These are phyloP conservation scores for Aspergillus puulaauensis DNA, from an alignment of 2,329 filamentous ascomycete genomes.

Conservation along the genomic window DNA sequence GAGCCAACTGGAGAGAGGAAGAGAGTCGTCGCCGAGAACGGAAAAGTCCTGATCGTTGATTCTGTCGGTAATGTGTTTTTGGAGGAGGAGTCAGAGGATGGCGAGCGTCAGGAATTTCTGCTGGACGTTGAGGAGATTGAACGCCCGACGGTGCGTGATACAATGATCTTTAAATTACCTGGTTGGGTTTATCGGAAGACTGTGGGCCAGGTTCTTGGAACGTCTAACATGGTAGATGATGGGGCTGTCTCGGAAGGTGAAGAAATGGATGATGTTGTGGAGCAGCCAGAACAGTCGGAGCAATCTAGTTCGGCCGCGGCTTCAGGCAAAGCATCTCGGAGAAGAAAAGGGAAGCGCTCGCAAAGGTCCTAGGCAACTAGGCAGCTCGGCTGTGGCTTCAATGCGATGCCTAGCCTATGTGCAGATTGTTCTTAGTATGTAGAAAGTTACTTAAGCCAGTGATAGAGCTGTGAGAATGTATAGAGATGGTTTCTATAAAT, in stretches of 20 bases:
- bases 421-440: background rate
- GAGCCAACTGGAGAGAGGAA: conserved; percentile 76
- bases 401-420: background rate
- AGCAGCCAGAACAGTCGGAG: conserved; percentile 21
- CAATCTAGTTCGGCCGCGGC: conserved; percentile 26
- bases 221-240: conserved; percentile 9
- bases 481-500: background rate
- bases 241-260: conserved; percentile 19
- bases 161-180: conserved; percentile 77
- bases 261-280: conserved; percentile 19
- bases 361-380: conserved; percentile 23
- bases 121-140: conserved; percentile 86
- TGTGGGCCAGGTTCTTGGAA: conserved; percentile 29
- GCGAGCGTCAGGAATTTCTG: conserved; percentile 76
- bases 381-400: background rate
- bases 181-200: conserved; percentile 64
- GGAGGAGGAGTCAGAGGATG: conserved; percentile 88
- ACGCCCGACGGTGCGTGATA: conserved; percentile 75
- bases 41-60: conserved; percentile 91
- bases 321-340: conserved; percentile 21
- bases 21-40: conserved; percentile 88
- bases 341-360: conserved; percentile 30
- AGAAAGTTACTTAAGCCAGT: background rate
- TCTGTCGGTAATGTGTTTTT: conserved; percentile 88
- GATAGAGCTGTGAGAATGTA: background rate